phyloP scores from a whole-genome alignment of 352 stramenopile species.

The Globisporangium orthogonon region DNA sequence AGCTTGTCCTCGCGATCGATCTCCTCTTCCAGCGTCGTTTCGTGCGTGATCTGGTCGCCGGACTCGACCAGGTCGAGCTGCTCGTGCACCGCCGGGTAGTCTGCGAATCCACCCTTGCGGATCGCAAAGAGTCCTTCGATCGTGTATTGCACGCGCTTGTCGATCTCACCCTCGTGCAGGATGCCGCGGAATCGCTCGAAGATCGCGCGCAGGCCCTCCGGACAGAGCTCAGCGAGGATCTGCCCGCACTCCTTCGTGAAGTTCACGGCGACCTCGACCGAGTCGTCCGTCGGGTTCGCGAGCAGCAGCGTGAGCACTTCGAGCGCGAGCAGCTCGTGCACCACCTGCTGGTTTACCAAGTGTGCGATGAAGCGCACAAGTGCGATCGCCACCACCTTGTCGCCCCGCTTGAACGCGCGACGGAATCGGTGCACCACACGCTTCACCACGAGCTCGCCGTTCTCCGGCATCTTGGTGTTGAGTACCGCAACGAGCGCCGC shows the following conservation, averaged over 20 bases:
- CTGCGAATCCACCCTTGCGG: slow-evolving; percentile 92
- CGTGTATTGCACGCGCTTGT: slow-evolving; percentile 97
- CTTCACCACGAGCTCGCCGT: slow-evolving; percentile 93
- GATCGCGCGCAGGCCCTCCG: slow-evolving; percentile 91
- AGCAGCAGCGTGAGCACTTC: slow-evolving; percentile 97
- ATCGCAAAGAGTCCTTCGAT: slow-evolving; percentile 97
- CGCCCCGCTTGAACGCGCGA: slow-evolving; percentile 92
- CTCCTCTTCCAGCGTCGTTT: slow-evolving; percentile 95
- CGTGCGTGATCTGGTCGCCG: slow-evolving; percentile 98
- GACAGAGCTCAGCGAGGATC: slow-evolving; percentile 78
- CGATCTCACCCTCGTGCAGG: slow-evolving; percentile 96
- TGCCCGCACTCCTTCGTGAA: slow-evolving; percentile 96
- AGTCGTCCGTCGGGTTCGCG: slow-evolving; percentile 97
- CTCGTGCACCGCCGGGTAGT: slow-evolving; percentile 92
- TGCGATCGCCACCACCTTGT: slow-evolving; percentile 94
- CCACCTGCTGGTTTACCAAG: slow-evolving; percentile 98
- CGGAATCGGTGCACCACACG: slow-evolving; percentile 95
- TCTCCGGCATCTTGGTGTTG: slow-evolving; percentile 98
- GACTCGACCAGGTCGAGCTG: slow-evolving; percentile 97
- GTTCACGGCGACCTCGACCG: slow-evolving; percentile 96
- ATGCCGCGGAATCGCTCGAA: slow-evolving; percentile 97
- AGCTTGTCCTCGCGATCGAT: slow-evolving; percentile 95
- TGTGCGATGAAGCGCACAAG: slow-evolving; percentile 97
- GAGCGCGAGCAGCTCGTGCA: slow-evolving; percentile 96
- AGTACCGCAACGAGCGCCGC: slow-evolving; percentile 96